phyloP scores from a whole-genome alignment of 1,284 basidiomycete genomes.

The Melampsora larici-populina region DNA sequence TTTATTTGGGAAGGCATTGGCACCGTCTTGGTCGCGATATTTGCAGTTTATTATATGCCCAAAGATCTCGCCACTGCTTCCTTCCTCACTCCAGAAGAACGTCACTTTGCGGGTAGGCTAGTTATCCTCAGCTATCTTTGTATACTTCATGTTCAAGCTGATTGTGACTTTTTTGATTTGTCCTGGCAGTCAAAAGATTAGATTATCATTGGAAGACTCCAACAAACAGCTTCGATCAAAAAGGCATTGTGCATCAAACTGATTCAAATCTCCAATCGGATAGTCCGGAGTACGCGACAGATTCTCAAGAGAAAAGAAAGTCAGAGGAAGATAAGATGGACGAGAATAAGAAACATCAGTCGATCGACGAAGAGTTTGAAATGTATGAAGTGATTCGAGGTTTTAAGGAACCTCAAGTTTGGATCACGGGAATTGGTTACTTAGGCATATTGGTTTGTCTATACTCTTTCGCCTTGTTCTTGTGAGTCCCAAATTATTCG shows the following conservation, averaged over 20 bases:
- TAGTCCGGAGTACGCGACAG: not conserved
- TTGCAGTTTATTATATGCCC: not conserved
- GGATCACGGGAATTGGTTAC: constrained; percentile 48
- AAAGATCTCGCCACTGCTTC: not conserved
- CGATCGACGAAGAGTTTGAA: constrained; percentile 46
- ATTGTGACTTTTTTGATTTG: too few relatives aligned
- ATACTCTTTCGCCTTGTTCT: constrained; percentile 38
- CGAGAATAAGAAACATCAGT: not conserved
- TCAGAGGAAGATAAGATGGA: too few relatives aligned
- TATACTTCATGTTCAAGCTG: too few relatives aligned
- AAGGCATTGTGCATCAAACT: too few relatives aligned
- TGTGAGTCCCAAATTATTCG: constrained; percentile 38
- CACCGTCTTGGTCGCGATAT: not conserved
- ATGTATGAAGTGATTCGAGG: constrained; percentile 47
- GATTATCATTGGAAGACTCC: too few relatives aligned
- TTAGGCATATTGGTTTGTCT: constrained; percentile 36
- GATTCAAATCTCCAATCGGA: not conserved
- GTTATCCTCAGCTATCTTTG: too few relatives aligned
- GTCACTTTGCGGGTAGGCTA: not conserved
- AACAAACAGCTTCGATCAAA: too few relatives aligned
- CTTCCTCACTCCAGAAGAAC: not conserved
- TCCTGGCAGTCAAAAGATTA: too few relatives aligned
- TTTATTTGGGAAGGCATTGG: not conserved
- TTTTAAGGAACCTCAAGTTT: constrained; percentile 47
- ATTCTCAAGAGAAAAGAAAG: too few relatives aligned